Base-by-base conservation (phyloP, 768 basidiomycete species). In the Xerocomellus chrysenteron region DNA sequence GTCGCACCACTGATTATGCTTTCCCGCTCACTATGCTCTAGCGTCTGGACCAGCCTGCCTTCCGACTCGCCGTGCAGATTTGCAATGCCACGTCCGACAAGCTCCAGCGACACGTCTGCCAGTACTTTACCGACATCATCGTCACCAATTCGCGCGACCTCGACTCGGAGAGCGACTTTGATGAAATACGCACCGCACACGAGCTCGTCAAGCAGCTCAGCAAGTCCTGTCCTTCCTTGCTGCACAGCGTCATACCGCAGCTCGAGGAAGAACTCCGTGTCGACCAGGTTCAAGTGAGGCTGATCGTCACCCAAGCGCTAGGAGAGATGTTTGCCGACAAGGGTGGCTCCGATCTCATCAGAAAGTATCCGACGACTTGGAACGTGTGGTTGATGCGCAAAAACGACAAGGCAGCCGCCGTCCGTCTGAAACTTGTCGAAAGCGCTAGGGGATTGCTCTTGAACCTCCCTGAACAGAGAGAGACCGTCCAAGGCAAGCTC, bases 121-220 rank as follows among this genome's bases (percentile, higher is more conserved):
- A 90, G 63, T 94, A 98, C 74, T 97, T 99, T 68, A 89, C 92
- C 24, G 95, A 97, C 64, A 86, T 92, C 57, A 90, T 95, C 64
- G 81, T 86, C 45, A 76, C 78, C 14, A 78, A 78, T 57, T 76
- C 83, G 37, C 74, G 75, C 41, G 74, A 75, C 39, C 82, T 87
- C 13, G 87, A 88, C 47, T 51, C 67, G 10, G 77, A 76, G 6
- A 80, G 86, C 12, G 82, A 88, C 55, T 79, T 81, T 55, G 79
- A 81, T 35, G 85, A 92, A 56, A 85, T 93, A 49, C 81, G 84
- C 58, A 79, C 78, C 5, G 88, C 92, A 4, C 96, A 98, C 71
- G 82, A 85, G 36, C 88, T 97, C 61, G 87, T 98, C 73, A 87
- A 90, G 65, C 85, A 84, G 17, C 79, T 98, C 6, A 85, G 90